These are phyloP conservation scores for Linderniella brevidens DNA, from an alignment of 257 asterid species.

Conservation along the genomic window DNA sequence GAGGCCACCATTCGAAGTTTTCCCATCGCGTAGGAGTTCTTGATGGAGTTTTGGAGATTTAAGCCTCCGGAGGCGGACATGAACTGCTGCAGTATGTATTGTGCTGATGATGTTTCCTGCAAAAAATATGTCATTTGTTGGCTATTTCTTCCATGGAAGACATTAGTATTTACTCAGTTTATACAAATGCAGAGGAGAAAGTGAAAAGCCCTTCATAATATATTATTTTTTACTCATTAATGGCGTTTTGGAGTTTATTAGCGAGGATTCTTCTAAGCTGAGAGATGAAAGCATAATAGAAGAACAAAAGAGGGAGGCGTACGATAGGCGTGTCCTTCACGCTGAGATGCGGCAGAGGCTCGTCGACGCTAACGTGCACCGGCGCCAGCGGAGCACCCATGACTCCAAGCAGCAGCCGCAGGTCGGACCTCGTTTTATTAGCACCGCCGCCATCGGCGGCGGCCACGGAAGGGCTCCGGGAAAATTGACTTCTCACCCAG, in stretches of 20 bases:
- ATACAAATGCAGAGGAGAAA: neutral
- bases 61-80: conserved; percentile 88
- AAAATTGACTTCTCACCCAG: conserved; percentile 48
- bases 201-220: too few relatives aligned
- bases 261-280: too few relatives aligned
- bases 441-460: conserved; percentile 19
- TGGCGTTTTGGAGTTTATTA: too few relatives aligned
- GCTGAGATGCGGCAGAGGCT: conserved; percentile 87
- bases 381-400: conserved; percentile 98
- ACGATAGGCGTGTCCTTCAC: conserved; percentile 87
- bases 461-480: conserved; percentile 41
- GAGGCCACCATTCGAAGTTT: conserved; percentile 79
- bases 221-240: too few relatives aligned
- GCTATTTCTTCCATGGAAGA: neutral
- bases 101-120: conserved; percentile 88
- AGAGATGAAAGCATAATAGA: neutral
- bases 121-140: conserved; percentile 1
- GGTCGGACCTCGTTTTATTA: conserved; percentile 60
- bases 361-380: conserved; percentile 63
- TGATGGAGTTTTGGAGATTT: conserved; percentile 43
- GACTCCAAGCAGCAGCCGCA: conserved; percentile 77
- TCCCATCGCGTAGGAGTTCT: conserved; percentile 85
- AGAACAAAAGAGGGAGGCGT: conserved; percentile 7
- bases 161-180: too few relatives aligned
- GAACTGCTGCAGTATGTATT: conserved; percentile 75